A percentile compares a stretch with the other conserved stretches of the same genome.
Evolutionary conservation across 2,329 filamentous ascomycete species (phyloP).

Genomic region (Aschersonia sp.): DNA sequence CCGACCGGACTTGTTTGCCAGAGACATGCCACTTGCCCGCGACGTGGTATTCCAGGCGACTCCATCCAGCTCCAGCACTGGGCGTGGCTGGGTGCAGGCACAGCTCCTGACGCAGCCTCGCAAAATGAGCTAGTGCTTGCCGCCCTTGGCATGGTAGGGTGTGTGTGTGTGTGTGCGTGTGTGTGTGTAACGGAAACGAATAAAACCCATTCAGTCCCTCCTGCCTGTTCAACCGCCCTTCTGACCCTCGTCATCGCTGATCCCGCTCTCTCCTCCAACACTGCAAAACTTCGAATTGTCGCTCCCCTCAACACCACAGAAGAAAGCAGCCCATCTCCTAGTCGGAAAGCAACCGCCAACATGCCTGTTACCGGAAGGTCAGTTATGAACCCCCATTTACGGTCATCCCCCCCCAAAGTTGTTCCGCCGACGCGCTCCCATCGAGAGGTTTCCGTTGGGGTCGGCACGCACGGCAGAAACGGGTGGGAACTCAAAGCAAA

Average conservation of each 20-base stretch:
- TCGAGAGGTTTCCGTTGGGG: background rate
- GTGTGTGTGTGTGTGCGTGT: background rate
- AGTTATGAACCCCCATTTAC: conserved; percentile 9
- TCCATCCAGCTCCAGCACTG: background rate
- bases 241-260: background rate
- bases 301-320: too few species aligned
- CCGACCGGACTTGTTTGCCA: too few species aligned
- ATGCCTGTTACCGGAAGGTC: conserved; percentile 49
- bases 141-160: background rate
- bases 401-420: background rate
- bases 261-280: background rate
- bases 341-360: conserved; percentile 13
- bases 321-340: background rate
- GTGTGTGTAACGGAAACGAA: background rate
- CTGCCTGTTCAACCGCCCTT: background rate
- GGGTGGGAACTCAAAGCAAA: too few species aligned
- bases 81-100: background rate
- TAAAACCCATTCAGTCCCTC: background rate
- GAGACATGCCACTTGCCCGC: too few species aligned
- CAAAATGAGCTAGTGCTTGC: background rate
- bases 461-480: too few species aligned
- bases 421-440: background rate
- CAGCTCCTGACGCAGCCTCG: too few species aligned
- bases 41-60: too few species aligned
- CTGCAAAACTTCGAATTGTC: too few species aligned